Base-by-base conservation (phyloP, 2,329 filamentous ascomycete species). In the Aspergillus japonicus region DNA sequence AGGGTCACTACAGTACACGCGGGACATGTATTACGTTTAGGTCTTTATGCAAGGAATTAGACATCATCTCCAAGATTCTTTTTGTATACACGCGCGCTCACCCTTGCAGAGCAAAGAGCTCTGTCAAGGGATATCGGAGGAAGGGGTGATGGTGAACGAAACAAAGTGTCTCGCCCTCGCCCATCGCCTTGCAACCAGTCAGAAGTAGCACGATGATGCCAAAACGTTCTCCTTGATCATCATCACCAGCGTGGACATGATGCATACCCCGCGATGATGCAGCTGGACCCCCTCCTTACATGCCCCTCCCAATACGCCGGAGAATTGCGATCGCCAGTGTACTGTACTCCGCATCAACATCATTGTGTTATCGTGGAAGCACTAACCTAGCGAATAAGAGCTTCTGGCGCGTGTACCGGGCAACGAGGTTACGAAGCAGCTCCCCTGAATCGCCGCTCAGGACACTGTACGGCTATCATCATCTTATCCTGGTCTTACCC, bases 21-120 rank as follows among this genome's bases (percentile, higher is more conserved):
- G 60, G 56, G 60, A 60, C 39, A 47, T 44, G 24, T 35, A 55
- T 55, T 55, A 55, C 53, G 8, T 29, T 29, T 8, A 47, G 53
- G 21, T 35, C 14, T 16, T 29, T 35, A 55, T 33, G 53, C 44
- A 55, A 55, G 53, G 53, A 55, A 55, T 55, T 29, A 55, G 53
- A 55, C n/a, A 31, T 33, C 26, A 47, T 48, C 33, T n/a, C 33
- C 26, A 8, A 35, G 14, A 31, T 7, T 42, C n/a, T 24, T 33
- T 47, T 4, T 35, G 14, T 10, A 16, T 5, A 44, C 23, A 33
- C 11, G n/a, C 42, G 33, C 2, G 26, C 26, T 29, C 33, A 33
- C 53, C 53, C 53, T 55, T 55, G 53, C 53, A 48, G 42, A 4
- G 12, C 16, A 14, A 44, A 19, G n/a, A 29, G n/a, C 53, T 24